Conservation (phyloP, 2,329 filamentous ascomycete genomes). For the Tolypocladium ovalisporum region DNA sequence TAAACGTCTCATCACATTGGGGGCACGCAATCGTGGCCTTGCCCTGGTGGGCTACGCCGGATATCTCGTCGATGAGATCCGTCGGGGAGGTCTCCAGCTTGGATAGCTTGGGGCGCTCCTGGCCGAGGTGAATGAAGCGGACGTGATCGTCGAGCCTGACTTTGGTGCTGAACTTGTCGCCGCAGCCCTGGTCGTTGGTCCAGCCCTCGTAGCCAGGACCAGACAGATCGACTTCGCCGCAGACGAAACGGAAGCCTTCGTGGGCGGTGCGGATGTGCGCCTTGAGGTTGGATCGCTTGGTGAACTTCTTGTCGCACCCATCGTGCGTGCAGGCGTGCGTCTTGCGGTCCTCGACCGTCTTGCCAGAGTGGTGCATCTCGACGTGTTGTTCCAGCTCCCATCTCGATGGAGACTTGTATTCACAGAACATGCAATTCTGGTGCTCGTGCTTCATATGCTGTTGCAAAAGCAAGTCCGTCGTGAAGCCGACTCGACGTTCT, state of each 20-base stretch:
- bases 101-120: conserved; percentile 28
- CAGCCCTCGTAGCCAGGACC: conserved; percentile 49
- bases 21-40: conserved; percentile 34
- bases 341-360: conserved; percentile 50
- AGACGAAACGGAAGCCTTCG: conserved; percentile 67
- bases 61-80: conserved; percentile 30
- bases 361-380: conserved; percentile 62
- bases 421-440: conserved; percentile 65
- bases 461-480: conserved; percentile 60
- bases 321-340: conserved; percentile 54
- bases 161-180: conserved; percentile 65
- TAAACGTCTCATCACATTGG: conserved; percentile 35
- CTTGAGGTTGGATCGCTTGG: conserved; percentile 71
- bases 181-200: conserved; percentile 59
- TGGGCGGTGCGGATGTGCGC: conserved; percentile 71
- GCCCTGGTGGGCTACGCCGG: conserved; percentile 26
- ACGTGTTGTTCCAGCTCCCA: conserved; percentile 65
- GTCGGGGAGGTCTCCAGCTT: conserved; percentile 6
- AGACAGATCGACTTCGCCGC: conserved; percentile 56
- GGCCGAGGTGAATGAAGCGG: conserved; percentile 67
- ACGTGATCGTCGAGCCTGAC: conserved; percentile 74
- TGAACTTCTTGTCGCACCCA: conserved; percentile 68
- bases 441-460: conserved; percentile 65
- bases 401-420: conserved; percentile 53
- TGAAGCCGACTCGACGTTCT: conserved; percentile 47